A percentile compares a stretch with the other conserved stretches of the same genome.
Evolutionary conservation across 177 flowering plant genomes (phyloP).

Genomic region (Vitis hybrid): DNA sequence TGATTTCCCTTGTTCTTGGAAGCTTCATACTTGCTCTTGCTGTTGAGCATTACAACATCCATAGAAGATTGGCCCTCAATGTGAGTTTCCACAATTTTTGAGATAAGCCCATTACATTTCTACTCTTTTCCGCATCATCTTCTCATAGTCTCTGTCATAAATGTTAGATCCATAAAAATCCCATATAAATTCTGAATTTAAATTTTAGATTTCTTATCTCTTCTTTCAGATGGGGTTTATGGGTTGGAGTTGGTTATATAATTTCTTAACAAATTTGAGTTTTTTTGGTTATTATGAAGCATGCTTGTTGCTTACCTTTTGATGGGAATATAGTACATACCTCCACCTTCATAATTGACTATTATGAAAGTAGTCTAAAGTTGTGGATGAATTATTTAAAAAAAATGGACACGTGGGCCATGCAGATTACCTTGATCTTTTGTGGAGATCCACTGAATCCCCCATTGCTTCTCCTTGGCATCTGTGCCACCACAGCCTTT

Average conservation of each 20-base stretch:
- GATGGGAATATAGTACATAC: no score
- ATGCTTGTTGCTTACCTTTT: no score
- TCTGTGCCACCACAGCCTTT: constrained; percentile 80
- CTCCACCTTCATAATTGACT: no score
- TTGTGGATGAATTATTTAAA: background rate
- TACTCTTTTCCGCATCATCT: background rate
- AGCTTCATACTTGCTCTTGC: constrained; percentile 92
- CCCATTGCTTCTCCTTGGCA: constrained; percentile 72
- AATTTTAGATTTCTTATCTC: no score
- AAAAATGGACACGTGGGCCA: background rate
- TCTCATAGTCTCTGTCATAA: background rate
- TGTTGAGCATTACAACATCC: constrained; percentile 90
- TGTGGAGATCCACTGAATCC: constrained; percentile 90
- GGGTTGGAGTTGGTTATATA: no score
- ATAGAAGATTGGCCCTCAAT: constrained; percentile 77
- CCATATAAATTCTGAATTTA: no score
- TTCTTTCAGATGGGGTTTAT: no score
- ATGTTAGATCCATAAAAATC: background rate
- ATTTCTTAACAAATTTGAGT: no score
- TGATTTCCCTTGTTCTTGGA: constrained; percentile 80
- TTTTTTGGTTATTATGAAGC: no score
- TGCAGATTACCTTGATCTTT: constrained; percentile 73
- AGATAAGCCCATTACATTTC: background rate
- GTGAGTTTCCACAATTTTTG: constrained; percentile 36
- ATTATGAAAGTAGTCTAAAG: no score